Percentiles rank a stretch among this genome's conserved stretches.
Conservation (phyloP, 2,329 filamentous ascomycete species). For the Diaporthe helianthi region DNA sequence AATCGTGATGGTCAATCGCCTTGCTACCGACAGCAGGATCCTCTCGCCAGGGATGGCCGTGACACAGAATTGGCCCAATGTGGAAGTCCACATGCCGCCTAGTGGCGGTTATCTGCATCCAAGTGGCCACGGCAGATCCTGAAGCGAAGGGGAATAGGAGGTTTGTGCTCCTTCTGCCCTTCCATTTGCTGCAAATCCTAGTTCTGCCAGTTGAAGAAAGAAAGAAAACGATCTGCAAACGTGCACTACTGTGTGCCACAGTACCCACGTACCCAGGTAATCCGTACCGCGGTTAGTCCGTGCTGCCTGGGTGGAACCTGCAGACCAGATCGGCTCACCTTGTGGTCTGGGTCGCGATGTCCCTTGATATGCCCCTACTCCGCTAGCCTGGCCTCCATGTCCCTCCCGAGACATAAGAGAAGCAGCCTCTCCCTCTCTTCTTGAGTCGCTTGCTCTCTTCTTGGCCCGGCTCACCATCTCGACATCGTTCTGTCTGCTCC, state of each 20-base stretch:
- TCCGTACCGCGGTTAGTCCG: conserved; percentile 5
- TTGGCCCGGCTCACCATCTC: conserved; percentile 8
- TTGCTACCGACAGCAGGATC: conserved; percentile 16
- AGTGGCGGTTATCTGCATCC: conserved; percentile 20
- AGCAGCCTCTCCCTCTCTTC: conserved; percentile 16
- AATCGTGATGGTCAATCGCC: background rate
- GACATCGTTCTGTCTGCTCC: conserved; percentile 16
- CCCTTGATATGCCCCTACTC: conserved; percentile 20
- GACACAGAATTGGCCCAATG: conserved; percentile 6
- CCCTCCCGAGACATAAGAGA: conserved; percentile 24
- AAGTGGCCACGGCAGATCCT: conserved; percentile 20
- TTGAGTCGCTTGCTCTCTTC: background rate
- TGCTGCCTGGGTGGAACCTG: conserved; percentile 18
- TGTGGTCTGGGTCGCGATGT: conserved; percentile 9
- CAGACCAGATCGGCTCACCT: conserved; percentile 18
- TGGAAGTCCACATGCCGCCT: conserved; percentile 22
- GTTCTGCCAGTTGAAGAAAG: background rate
- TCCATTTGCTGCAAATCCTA: conserved; percentile 8
- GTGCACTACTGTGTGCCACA: background rate
- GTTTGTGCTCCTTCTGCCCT: conserved; percentile 13
- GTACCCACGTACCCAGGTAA: no score
- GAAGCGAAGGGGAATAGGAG: conserved; percentile 25
- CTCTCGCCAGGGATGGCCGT: conserved; percentile 13
- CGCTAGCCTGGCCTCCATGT: conserved; percentile 13
- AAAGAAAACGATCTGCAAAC: conserved; percentile 2